These are phyloP conservation scores for Phytophthora palmivora DNA, from an alignment of 352 stramenopile genomes.

Conservation along the genomic window DNA sequence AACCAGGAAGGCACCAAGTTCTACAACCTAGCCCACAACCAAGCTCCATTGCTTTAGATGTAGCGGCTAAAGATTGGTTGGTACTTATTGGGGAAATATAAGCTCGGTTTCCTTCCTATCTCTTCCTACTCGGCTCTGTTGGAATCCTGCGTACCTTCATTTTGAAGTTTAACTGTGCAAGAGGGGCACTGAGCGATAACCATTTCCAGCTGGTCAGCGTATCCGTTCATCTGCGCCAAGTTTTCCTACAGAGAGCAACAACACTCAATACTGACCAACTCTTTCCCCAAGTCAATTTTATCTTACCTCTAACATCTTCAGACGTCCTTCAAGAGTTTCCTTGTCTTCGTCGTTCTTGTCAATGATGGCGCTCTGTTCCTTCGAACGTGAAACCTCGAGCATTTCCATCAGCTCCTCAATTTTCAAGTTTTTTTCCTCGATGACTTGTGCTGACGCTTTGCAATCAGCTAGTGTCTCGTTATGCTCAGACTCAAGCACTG, in stretches of 20 bases:
- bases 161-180: conserved; percentile 78
- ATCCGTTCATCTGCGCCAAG: conserved; percentile 78
- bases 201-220: conserved; percentile 80
- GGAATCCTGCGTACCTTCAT: conserved; percentile 63
- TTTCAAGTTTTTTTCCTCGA: conserved; percentile 40
- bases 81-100: conserved; percentile 37
- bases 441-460: conserved; percentile 16
- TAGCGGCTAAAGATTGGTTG: conserved; percentile 16
- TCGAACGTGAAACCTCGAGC: conserved; percentile 31
- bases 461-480: conserved; percentile 4
- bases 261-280: conserved; percentile 3
- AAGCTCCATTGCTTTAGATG: conserved; percentile 62
- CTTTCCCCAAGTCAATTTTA: no score
- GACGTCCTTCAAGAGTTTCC: conserved; percentile 37
- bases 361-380: conserved; percentile 2
- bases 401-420: conserved; percentile 49
- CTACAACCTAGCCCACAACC: conserved; percentile 71
- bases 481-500: conserved; percentile 34
- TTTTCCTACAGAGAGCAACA: conserved; percentile 58
- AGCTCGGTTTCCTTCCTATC: conserved; percentile 17
- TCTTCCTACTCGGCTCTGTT: conserved; percentile 32
- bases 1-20: conserved; percentile 85
- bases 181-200: conserved; percentile 74
- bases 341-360: conserved; percentile 22
- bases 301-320: conserved; percentile 83